Base-by-base conservation (phyloP, 148 eudicot species). In the Camellia lanceoleosa region DNA sequence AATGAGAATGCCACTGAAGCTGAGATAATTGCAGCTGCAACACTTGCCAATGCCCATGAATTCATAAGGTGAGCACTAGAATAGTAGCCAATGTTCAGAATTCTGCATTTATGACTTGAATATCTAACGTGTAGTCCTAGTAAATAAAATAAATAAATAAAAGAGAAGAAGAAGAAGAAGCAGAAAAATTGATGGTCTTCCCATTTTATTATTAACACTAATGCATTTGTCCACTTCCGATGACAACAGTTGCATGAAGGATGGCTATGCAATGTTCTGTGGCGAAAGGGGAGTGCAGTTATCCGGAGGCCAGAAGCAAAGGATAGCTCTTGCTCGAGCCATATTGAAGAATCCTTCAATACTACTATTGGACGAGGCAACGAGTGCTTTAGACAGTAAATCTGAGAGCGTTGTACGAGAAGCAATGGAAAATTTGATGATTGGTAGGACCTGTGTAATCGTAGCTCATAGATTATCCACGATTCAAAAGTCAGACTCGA, bases 391-490 rank as follows among this genome's bases (percentile, higher is more conserved):
- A 18, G 82, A 79, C 23, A 79, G 76, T 51, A 44, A 49, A 9
- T 79, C 82, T 4, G 82, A 79, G 38, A 79, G 55, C 42, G 58
- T 79, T 3, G 81, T 79, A 44, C 82, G 71, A 51, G 82, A 79
- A 38, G 69, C 82, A 8, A 59, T 79, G 2, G 76, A 79, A 58
- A 79, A 71, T 42, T 71, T 79, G 82, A 71, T 79, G 82, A 68
- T 79, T 5, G 77, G 82, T 3, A 63, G 82, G 20, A 79, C 82
- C n/a, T 59, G 82, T 23, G 82, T 79, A 0, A 58, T 79, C 3
- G 82, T 79, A 23, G 82, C 82, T 19, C 82, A 79, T 51, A 75
- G 82, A 7, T 44, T 79, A 30, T 79, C 82, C 16, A 79, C 82
- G 8, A 79, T 79, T 2, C 62, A 71, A 18, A 79, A 71, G n/a